Base-by-base conservation (phyloP, 169 alveolate species). In the Eimeria zaria region DNA sequence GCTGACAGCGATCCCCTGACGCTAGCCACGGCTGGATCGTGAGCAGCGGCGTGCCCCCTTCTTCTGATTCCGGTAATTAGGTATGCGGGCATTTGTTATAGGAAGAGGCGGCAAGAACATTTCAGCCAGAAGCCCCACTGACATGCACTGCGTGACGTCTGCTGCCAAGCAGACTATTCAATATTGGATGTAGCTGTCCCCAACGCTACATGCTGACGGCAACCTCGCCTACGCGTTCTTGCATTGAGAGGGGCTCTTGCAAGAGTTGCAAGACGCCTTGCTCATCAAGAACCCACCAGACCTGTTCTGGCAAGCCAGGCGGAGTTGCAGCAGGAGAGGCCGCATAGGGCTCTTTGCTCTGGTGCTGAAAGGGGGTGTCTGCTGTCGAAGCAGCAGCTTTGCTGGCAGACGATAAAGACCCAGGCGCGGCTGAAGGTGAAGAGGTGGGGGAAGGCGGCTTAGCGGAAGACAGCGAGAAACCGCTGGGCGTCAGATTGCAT, bases 221-320 rank as follows among this genome's bases (percentile, higher is more conserved):
- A 30, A 83, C 9, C n/a, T 83, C 64, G 55, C 93, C 93, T 30
- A 85, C 80, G 27, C 93, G 78, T 62, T 85, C 81, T 39, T 85
- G 93, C 93, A 85, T 85, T 11, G 93, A 62, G 41, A 85, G 93
- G 48, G 93, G 80, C 81, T 85, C 93, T 81, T 85, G 93, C 80
- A 85, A 33, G 41, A 85, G 93, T 14, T 64, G 93, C 81, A 85
- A 41, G 22, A 85, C 93, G 64, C 93, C 93, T 14, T 85, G 74
- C 48, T 85, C 93, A n/a, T 85, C 93, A 58, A 85, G 71, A 27
- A 60, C 93, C 93, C 93, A 85, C 62, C 69, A 62, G 20, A 64
- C 60, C 55, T 85, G 76, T 73, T 60, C 81, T 62, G 81, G 36
- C 27, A 55, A 18, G 69, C 44, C 71, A 30, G 46, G 22, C 20